These are phyloP conservation scores for Ettlia oleoabundans DNA, from an alignment of 139 green algal species.

Conservation along the genomic window DNA sequence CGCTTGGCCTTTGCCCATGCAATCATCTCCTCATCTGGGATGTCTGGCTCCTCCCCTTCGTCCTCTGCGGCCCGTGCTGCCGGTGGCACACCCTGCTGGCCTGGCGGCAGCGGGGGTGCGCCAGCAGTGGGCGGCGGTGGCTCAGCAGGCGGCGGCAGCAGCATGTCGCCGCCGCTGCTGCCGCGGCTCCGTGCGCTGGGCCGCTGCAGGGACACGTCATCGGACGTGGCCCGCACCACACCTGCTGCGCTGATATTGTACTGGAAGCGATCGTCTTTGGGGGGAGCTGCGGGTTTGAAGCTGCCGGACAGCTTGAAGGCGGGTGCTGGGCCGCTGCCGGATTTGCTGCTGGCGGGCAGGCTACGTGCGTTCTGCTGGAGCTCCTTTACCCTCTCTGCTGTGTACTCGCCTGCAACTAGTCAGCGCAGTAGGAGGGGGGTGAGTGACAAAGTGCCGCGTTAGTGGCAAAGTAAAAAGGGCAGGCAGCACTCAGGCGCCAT, in stretches of 20 bases:
- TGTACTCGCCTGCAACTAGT: conserved; percentile 71
- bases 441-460: too few species aligned
- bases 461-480: too few species aligned
- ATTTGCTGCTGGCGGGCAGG: conserved; percentile 40
- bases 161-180: conserved; percentile 38
- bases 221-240: neutral
- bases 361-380: conserved; percentile 59
- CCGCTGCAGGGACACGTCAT: neutral
- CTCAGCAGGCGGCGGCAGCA: conserved; percentile 48
- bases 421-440: neutral
- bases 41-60: conserved; percentile 43
- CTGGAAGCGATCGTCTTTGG: conserved; percentile 63
- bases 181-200: neutral
- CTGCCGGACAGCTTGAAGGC: conserved; percentile 75
- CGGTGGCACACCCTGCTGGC: conserved; percentile 46
- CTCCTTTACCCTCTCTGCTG: conserved; percentile 61
- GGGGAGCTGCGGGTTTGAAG: conserved; percentile 65
- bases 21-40: conserved; percentile 75
- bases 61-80: conserved; percentile 39
- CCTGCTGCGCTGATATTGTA: neutral
- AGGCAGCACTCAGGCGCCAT: too few species aligned
- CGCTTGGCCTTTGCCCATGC: conserved; percentile 75
- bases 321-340: conserved; percentile 21
- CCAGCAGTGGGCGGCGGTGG: neutral
- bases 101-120: conserved; percentile 5